phyloP scores from a whole-genome alignment of 306 rosid genomes.

The Pachyrhizus erosus region DNA sequence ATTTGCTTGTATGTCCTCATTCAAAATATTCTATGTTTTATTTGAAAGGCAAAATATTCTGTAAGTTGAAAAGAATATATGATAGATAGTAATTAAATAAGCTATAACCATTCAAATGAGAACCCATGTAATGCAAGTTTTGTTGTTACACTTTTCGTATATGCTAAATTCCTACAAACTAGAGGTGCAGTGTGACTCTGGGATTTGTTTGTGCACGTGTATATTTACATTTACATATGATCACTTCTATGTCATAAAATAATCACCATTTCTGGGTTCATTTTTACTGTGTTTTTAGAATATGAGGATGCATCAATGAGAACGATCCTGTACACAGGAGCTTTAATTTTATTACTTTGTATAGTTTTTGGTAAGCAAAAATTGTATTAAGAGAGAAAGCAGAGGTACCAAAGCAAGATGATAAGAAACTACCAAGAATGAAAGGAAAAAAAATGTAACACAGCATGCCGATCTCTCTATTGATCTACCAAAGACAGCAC shows the following conservation, averaged over 20 bases:
- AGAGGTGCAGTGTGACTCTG: constrained; percentile 1
- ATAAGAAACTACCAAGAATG: background rate
- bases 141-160: background rate
- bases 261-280: background rate
- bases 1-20: constrained; percentile 18
- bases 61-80: constrained; percentile 1
- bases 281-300: background rate
- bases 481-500: background rate
- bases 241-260: background rate
- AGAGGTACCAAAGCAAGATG: background rate
- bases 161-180: constrained; percentile 11
- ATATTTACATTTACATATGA: background rate
- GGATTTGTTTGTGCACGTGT: background rate
- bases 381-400: background rate
- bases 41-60: background rate
- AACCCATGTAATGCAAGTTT: background rate
- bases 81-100: constrained; percentile 33
- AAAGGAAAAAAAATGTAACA: background rate
- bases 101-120: background rate
- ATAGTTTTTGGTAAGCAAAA: background rate
- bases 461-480: background rate
- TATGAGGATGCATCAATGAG: background rate
- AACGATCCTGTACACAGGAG: background rate
- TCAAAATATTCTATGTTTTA: background rate
- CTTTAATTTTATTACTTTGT: background rate